phyloP scores from a whole-genome alignment of 441 rosid species.

The Biscutella laevigata region DNA sequence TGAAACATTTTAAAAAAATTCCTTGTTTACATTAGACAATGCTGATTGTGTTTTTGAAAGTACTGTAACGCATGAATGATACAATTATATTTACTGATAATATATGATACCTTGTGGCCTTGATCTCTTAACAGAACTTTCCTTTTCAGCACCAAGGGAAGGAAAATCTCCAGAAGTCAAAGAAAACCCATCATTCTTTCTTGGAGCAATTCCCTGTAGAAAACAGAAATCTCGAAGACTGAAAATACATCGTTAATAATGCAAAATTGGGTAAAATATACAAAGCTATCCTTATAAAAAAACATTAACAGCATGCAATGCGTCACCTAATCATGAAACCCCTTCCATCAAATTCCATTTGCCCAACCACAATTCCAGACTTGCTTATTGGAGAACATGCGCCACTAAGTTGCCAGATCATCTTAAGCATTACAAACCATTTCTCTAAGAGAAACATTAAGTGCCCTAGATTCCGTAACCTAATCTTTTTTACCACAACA shows the following conservation, averaged over 20 bases:
- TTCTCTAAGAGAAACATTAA: slow-evolving; percentile 1
- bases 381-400: slow-evolving; percentile 1
- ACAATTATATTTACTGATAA: background rate
- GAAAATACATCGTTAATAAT: background rate
- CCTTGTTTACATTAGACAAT: background rate
- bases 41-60: background rate
- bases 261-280: slow-evolving; percentile 3
- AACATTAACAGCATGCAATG: background rate
- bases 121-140: slow-evolving; percentile 39
- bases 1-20: background rate
- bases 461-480: background rate
- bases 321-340: background rate
- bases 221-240: slow-evolving; percentile 9
- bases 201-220: slow-evolving; percentile 53
- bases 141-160: slow-evolving; percentile 78
- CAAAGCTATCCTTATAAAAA: slow-evolving; percentile 10
- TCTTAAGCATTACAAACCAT: slow-evolving; percentile 1
- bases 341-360: slow-evolving; percentile 15
- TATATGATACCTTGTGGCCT: slow-evolving; percentile 54
- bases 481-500: slow-evolving; percentile 3
- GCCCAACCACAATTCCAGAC: background rate
- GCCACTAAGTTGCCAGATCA: slow-evolving; percentile 5
- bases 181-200: slow-evolving; percentile 71
- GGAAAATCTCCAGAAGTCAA: slow-evolving; percentile 93
- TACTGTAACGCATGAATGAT: background rate